phyloP scores from a whole-genome alignment of 148 eudicot species.

The Oxyria digyna region DNA sequence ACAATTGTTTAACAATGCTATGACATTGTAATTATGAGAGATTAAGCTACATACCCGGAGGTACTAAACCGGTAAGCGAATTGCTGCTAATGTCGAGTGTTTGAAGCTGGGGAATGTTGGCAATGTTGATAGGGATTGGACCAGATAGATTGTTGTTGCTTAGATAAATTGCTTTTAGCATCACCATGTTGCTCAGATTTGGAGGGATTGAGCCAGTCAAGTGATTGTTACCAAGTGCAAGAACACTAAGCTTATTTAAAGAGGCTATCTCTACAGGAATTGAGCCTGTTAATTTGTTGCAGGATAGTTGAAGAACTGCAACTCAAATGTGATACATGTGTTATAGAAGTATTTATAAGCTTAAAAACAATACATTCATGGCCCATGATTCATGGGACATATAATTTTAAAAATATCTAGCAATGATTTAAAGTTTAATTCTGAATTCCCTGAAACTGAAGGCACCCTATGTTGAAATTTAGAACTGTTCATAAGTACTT shows the following conservation, averaged over 20 bases:
- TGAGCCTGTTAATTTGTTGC: constrained; percentile 55
- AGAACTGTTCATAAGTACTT: background rate
- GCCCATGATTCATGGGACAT: background rate
- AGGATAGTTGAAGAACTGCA: constrained; percentile 69
- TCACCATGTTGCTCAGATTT: constrained; percentile 37
- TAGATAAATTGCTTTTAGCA: constrained; percentile 55
- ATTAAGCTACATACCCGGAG: constrained; percentile 29
- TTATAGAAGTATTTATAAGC: background rate
- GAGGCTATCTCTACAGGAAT: constrained; percentile 61
- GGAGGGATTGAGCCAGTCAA: constrained; percentile 54
- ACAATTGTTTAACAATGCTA: background rate
- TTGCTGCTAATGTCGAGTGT: constrained; percentile 61
- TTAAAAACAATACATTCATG: background rate
- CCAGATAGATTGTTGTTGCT: constrained; percentile 75
- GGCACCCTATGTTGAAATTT: background rate
- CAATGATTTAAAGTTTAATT: background rate
- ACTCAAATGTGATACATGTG: background rate
- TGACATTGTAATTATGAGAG: background rate
- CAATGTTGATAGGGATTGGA: constrained; percentile 40
- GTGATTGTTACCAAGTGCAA: constrained; percentile 50
- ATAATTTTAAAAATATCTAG: no score
- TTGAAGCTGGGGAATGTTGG: constrained; percentile 32
- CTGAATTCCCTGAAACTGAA: background rate
- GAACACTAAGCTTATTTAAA: constrained; percentile 38
- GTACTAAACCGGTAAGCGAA: constrained; percentile 58